A percentile compares a stretch with the other conserved stretches of the same genome.
Conservation (phyloP, 768 basidiomycete species). For the Pleurotus cornucopiae region DNA sequence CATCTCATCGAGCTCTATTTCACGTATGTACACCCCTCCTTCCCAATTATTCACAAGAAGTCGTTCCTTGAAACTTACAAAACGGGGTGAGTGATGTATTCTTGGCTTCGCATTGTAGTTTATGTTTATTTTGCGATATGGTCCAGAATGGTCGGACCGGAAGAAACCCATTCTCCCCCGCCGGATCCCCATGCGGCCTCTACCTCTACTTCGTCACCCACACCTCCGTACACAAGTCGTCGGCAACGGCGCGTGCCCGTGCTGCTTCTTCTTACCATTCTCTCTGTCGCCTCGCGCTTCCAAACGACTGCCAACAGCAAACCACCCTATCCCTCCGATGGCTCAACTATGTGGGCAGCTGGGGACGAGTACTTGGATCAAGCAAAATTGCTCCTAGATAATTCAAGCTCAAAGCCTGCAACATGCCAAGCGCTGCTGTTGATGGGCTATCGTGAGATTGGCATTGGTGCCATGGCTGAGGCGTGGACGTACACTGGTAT, state of each 20-base stretch:
- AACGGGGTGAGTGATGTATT: constrained; percentile 24
- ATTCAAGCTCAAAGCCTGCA: constrained; percentile 66
- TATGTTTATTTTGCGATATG: constrained; percentile 3
- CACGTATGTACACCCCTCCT: constrained; percentile 71
- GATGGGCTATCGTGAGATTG: constrained; percentile 81
- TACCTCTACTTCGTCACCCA: constrained; percentile 21
- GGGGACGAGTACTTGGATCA: constrained; percentile 68
- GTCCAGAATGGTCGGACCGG: constrained; percentile 6
- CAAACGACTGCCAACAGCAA: constrained; percentile 35
- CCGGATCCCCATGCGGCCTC: constrained; percentile 19
- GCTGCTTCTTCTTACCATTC: constrained; percentile 79
- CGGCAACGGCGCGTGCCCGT: constrained; percentile 49
- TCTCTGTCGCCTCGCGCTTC: constrained; percentile 72
- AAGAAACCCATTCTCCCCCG: constrained; percentile 21
- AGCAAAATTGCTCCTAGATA: constrained; percentile 65
- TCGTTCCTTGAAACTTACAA: constrained; percentile 60
- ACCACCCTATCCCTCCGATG: constrained; percentile 35
- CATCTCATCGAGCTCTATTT: constrained; percentile 77
- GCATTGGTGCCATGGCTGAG: constrained; percentile 85
- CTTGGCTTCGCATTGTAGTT: not conserved
- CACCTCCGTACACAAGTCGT: constrained; percentile 30
- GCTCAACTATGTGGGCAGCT: constrained; percentile 72
- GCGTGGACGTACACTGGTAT: constrained; percentile 85
- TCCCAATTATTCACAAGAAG: constrained; percentile 74
- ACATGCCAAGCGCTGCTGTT: constrained; percentile 80